Base-by-base conservation (phyloP, 1,284 basidiomycete genomes). In the Pascua sp. region DNA sequence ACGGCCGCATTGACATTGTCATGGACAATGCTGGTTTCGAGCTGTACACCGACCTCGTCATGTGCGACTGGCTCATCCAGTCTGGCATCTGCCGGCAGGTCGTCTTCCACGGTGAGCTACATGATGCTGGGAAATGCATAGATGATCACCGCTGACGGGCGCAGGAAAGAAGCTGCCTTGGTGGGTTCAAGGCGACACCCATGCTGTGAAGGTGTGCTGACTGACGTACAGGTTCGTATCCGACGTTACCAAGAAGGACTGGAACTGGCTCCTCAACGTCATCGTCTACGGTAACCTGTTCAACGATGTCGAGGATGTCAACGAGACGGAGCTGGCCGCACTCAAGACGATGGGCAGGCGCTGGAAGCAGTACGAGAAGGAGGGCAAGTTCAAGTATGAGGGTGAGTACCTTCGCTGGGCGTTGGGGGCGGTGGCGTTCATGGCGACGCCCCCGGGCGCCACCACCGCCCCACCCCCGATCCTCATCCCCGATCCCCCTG, bases 331-430 rank as follows among this genome's bases (percentile, higher is more conserved):
- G 75, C 78, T 90, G 56, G 88, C 90, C 67, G 88, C 89, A 47
- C 81, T 98, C 53, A 83, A 87, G 55, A 81, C 84, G 55, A 83
- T 98, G 57, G 95, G 92, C 49, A 77, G 82, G 62, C 84, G 95
- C 51, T 98, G 94, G 94, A 96, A 97, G 88, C 84, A 90, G 84
- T 98, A 97, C 75, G 92, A 92, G 77, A 87, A 85, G 71, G 87
- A 95, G 72, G 91, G 91, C 47, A 90, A 87, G 80, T 96, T 91
- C 90, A 84, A 91, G 51, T 98, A 96, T 75, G 91, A 97, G 24
- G 76, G 63, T 66, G 53, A 61, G 65, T 57, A 5, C 11, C 15
- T 32, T 13, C 17, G 13, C 15, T 24, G 24, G 4, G 10, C n/a
- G 7, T 7, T 17, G 24, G 24, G 24, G 24, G 24, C 24, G 24